phyloP scores from a whole-genome alignment of 352 stramenopile species.

The Thalassiosira mediterranea region DNA sequence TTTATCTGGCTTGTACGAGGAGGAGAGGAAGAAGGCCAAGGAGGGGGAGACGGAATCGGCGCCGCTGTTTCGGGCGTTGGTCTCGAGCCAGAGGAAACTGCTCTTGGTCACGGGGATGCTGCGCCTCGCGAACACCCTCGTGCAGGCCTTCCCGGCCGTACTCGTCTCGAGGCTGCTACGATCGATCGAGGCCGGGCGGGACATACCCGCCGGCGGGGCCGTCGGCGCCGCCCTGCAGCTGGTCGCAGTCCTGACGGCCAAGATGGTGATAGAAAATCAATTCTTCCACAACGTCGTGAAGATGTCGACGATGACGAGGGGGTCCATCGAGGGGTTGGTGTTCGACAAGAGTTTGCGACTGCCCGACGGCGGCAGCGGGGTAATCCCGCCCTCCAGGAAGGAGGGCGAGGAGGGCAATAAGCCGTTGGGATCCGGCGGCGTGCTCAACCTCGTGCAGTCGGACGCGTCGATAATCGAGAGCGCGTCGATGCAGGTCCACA shows the following conservation, averaged over 20 bases:
- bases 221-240: constrained; percentile 55
- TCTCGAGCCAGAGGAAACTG: constrained; percentile 49
- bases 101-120: constrained; percentile 63
- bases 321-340: constrained; percentile 67
- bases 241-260: constrained; percentile 62
- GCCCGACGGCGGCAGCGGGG: constrained; percentile 45
- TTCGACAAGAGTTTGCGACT: constrained; percentile 78
- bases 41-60: constrained; percentile 39
- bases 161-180: constrained; percentile 67
- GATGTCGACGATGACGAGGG: constrained; percentile 59
- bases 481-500: constrained; percentile 74
- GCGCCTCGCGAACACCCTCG: constrained; percentile 69
- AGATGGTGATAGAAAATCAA: constrained; percentile 80
- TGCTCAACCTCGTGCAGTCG: constrained; percentile 78
- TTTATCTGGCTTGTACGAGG: constrained; percentile 50
- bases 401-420: constrained; percentile 1
- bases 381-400: constrained; percentile 19
- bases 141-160: constrained; percentile 80
- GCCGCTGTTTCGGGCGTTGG: constrained; percentile 57
- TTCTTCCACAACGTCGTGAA: constrained; percentile 80
- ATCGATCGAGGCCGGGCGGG: constrained; percentile 64
- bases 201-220: constrained; percentile 33
- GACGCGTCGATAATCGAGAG: constrained; percentile 73
- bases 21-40: constrained; percentile 26
- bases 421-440: constrained; percentile 55